A percentile compares a stretch with the other conserved stretches of the same genome.
Evolutionary conservation across 441 rosid genomes (phyloP).

Genomic region (Corymbia citriodora): DNA sequence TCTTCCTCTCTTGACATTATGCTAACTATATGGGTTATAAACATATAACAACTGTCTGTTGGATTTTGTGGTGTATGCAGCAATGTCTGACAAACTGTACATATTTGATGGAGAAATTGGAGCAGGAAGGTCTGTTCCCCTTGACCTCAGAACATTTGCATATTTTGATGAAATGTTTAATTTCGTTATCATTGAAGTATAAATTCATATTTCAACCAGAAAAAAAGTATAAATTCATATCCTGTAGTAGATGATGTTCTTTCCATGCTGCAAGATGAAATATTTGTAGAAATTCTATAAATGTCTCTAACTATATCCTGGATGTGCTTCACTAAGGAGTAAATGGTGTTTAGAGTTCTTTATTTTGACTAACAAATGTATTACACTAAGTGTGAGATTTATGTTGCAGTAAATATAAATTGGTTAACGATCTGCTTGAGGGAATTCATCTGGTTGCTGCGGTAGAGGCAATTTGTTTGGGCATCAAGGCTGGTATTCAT

Average conservation of each 20-base stretch:
- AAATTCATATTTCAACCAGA: not conserved
- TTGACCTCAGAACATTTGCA: not conserved
- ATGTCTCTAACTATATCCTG: not conserved
- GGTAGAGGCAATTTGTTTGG: constrained; percentile 84
- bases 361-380: not conserved
- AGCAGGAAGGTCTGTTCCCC: constrained; percentile 69
- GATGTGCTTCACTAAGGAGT: not conserved
- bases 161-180: not conserved
- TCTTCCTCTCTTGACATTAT: constrained; percentile 3
- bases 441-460: constrained; percentile 89
- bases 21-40: not conserved
- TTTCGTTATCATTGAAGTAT: not conserved
- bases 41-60: not conserved
- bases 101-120: constrained; percentile 78
- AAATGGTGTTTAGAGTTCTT: not conserved
- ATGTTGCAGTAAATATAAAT: constrained; percentile 60
- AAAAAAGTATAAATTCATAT: not conserved
- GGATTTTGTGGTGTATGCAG: constrained; percentile 35
- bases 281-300: not conserved
- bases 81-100: constrained; percentile 69
- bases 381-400: constrained; percentile 3
- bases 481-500: constrained; percentile 68
- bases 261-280: not conserved
- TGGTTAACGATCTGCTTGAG: constrained; percentile 84
- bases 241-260: not conserved